Conservation (phyloP, 192 early-diverging fungal genomes). For the Lunasporangiospora selenospora region DNA sequence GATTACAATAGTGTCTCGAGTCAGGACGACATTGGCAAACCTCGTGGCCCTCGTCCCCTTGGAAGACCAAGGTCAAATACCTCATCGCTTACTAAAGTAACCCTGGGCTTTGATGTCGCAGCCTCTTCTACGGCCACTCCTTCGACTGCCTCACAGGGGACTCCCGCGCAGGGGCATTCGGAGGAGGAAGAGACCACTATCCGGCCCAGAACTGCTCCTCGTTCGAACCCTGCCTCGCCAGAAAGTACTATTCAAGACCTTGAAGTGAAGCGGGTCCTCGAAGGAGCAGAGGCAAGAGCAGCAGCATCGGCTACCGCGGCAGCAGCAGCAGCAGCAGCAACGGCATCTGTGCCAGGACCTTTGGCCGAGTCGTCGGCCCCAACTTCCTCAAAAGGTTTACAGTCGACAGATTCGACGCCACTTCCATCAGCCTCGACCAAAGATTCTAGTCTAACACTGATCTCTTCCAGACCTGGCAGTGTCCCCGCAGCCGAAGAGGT, state of each 20-base stretch:
- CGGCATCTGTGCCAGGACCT: background rate
- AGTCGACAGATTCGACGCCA: constrained; percentile 30
- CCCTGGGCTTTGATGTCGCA: constrained; percentile 25
- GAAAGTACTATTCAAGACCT: constrained; percentile 45
- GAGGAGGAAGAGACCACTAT: background rate
- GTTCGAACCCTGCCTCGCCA: constrained; percentile 6
- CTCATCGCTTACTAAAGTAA: constrained; percentile 14
- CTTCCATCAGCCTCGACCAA: constrained; percentile 10
- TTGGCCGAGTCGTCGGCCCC: too few relatives aligned
- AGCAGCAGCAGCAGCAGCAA: background rate
- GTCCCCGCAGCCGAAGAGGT: too few relatives aligned
- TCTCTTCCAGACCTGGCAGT: too few relatives aligned
- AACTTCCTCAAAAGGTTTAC: background rate
- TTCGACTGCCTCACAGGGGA: too few relatives aligned
- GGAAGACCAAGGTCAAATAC: constrained; percentile 38
- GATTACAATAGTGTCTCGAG: constrained; percentile 19
- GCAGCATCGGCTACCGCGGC: background rate
- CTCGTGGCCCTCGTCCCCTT: constrained; percentile 40
- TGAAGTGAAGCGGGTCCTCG: constrained; percentile 45
- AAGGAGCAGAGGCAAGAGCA: constrained; percentile 28
- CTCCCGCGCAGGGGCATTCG: background rate
- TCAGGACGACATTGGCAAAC: constrained; percentile 32
- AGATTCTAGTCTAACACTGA: background rate
- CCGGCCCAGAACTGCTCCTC: background rate
- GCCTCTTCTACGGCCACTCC: background rate